phyloP scores from a whole-genome alignment of 2,329 filamentous ascomycete genomes.

The Zymoseptoria tritici region DNA sequence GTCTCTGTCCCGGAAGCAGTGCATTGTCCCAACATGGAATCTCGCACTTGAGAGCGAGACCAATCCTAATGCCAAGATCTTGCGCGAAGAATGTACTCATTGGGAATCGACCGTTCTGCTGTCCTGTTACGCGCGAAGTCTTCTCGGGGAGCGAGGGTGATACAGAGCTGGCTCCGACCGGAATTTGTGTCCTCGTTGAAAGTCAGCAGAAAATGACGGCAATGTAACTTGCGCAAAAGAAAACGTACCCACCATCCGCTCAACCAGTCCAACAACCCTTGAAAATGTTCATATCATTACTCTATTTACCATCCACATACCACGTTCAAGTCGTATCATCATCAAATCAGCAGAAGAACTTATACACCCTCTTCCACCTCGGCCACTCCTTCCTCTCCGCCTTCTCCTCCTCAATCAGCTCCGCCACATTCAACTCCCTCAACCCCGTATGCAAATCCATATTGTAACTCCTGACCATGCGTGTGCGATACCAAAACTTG shows the following conservation, averaged over 20 bases:
- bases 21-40: no score
- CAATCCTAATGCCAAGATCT: no score
- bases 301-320: neutral
- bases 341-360: constrained; percentile 39
- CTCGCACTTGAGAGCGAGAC: no score
- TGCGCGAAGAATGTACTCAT: no score
- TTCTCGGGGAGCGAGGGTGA: no score
- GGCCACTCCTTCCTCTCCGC: constrained; percentile 57
- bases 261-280: neutral
- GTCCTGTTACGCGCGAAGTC: no score
- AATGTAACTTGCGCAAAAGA: neutral
- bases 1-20: no score
- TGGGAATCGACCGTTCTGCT: no score
- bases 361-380: constrained; percentile 43
- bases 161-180: no score
- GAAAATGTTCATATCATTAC: neutral
- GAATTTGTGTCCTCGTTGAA: no score
- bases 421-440: constrained; percentile 72
- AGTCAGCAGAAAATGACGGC: no score
- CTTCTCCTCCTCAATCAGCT: constrained; percentile 70
- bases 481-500: constrained; percentile 25
- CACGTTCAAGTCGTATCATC: neutral
- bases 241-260: neutral
- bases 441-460: constrained; percentile 86
- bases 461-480: constrained; percentile 57